Conservation (phyloP, 805 yeast species). For the Yamadazyma tumulicola region DNA sequence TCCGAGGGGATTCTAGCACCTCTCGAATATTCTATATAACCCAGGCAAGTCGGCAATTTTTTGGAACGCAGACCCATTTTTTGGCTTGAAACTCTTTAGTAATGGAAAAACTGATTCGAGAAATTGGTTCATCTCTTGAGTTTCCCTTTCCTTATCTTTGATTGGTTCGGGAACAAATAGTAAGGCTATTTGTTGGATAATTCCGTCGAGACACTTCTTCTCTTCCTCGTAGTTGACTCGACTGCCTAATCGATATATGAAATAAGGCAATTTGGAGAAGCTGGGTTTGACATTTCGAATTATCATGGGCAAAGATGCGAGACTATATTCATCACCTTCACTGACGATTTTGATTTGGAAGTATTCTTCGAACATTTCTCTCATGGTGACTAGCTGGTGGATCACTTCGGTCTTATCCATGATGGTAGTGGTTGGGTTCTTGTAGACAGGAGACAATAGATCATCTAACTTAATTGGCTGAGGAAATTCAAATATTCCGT, state of each 20-base stretch:
- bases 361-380: conserved; percentile 79
- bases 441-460: conserved; percentile 24
- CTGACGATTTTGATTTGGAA: conserved; percentile 52
- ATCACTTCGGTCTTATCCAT: conserved; percentile 15
- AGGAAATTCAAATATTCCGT: conserved; percentile 46
- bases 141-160: conserved; percentile 16
- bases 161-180: conserved; percentile 65
- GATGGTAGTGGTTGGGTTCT: not conserved
- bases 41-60: conserved; percentile 93
- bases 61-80: conserved; percentile 54
- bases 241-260: conserved; percentile 59
- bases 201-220: conserved; percentile 59
- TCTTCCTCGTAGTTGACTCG: conserved; percentile 68
- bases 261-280: conserved; percentile 58
- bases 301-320: conserved; percentile 65
- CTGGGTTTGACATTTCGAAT: conserved; percentile 63
- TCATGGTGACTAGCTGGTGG: conserved; percentile 41
- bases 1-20: conserved; percentile 50
- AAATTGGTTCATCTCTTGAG: conserved; percentile 4
- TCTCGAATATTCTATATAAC: conserved; percentile 84
- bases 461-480: conserved; percentile 23
- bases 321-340: conserved; percentile 25
- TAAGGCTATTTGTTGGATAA: conserved; percentile 65
- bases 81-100: conserved; percentile 62
- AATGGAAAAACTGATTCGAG: conserved; percentile 70